These are phyloP conservation scores for Calonectria hongkongensis DNA, from an alignment of 2,329 filamentous ascomycete species.

Conservation along the genomic window DNA sequence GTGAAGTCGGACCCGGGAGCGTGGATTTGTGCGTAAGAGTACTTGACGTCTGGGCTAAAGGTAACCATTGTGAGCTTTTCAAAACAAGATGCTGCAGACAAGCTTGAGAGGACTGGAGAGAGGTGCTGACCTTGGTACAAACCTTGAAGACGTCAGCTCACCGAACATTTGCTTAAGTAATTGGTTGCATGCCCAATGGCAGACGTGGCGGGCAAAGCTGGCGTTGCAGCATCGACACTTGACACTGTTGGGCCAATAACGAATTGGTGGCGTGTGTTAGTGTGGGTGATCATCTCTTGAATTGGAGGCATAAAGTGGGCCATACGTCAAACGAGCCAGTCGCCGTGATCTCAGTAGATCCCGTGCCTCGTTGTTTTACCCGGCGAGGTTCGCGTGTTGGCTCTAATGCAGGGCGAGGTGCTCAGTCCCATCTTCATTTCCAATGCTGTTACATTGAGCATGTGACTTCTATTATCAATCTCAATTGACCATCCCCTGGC, in stretches of 20 bases:
- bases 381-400: background rate
- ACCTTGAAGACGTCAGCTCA: background rate
- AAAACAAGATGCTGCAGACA: background rate
- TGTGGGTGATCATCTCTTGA: background rate
- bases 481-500: too few species aligned
- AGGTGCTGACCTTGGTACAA: background rate
- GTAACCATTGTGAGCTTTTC: conserved; percentile 7
- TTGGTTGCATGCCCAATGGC: background rate
- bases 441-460: background rate
- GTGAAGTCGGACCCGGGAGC: conserved; percentile 1
- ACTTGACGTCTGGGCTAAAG: conserved; percentile 12
- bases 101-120: background rate
- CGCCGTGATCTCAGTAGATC: background rate
- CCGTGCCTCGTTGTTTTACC: background rate
- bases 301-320: background rate
- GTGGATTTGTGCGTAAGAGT: conserved; percentile 5
- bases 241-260: background rate
- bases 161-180: conserved; percentile 16
- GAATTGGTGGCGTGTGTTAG: background rate
- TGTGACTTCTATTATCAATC: too few species aligned
- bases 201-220: background rate
- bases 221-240: conserved; percentile 7
- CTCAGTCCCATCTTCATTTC: background rate
- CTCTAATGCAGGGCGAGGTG: background rate
- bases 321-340: background rate